Evolutionary conservation across 2,329 filamentous ascomycete species (phyloP).

Genomic region (Aschersonia sp.): DNA sequence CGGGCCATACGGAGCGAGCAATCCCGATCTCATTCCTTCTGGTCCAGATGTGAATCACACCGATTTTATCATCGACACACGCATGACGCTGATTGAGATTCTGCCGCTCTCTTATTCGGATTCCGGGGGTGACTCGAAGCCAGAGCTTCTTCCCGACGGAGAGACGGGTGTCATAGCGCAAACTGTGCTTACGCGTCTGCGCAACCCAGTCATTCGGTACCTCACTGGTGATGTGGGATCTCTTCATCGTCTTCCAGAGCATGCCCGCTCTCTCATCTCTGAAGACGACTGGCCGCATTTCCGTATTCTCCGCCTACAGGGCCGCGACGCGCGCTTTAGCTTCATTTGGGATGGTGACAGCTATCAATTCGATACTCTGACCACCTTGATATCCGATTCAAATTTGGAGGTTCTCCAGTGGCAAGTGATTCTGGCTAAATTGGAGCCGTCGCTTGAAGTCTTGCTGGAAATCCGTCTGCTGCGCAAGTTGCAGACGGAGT

Average conservation of each 20-base stretch:
- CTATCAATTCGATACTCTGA: conserved; percentile 19
- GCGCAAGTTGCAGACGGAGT: conserved; percentile 2
- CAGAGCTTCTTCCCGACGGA: conserved; percentile 8
- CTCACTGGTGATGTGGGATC: conserved; percentile 26
- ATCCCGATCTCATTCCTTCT: conserved; percentile 12
- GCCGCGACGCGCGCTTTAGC: conserved; percentile 26
- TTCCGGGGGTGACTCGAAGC: not conserved
- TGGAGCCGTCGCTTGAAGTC: conserved; percentile 11
- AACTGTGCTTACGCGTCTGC: conserved; percentile 23
- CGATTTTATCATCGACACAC: conserved; percentile 24
- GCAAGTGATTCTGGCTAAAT: conserved; percentile 22
- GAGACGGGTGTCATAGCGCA: conserved; percentile 22
- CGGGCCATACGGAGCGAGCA: conserved; percentile 21
- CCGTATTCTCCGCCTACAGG: conserved; percentile 21
- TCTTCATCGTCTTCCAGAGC: conserved; percentile 16
- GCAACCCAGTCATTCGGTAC: conserved; percentile 28
- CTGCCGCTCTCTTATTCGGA: conserved; percentile 11
- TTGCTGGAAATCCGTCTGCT: conserved; percentile 14
- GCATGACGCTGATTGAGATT: conserved; percentile 22
- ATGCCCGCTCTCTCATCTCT: conserved; percentile 5
- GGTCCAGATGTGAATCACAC: conserved; percentile 2
- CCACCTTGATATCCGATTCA: conserved; percentile 9
- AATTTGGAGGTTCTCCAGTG: conserved; percentile 22
- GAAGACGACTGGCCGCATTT: conserved; percentile 10
- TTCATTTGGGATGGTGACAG: conserved; percentile 26